Evolutionary conservation across 139 green algal genomes (phyloP), one percentile per base, ranked within the genome.

Genomic region (Coelastrella sp.): DNA sequence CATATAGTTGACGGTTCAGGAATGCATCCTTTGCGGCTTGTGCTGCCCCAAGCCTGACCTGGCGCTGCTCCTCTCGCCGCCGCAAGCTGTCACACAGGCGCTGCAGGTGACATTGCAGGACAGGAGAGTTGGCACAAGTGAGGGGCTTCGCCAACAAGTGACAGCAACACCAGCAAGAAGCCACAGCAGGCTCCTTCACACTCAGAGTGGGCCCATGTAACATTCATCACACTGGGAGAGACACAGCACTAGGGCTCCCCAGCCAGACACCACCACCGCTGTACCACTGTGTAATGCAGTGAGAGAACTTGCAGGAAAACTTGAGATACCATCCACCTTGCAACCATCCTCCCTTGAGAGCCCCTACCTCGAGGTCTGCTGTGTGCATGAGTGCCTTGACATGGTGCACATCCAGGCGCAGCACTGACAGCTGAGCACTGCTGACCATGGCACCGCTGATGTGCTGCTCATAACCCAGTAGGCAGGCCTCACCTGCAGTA

Each of bases 321-420:
- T n/a, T n/a, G n/a, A n/a, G n/a, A n/a, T n/a, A n/a, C n/a, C n/a
- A n/a, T n/a, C n/a, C n/a, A n/a, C n/a, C n/a, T n/a, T n/a, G n/a
- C n/a, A n/a, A n/a, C n/a, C n/a, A n/a, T n/a, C n/a, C n/a, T n/a
- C n/a, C n/a, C n/a, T n/a, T n/a, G n/a, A n/a, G n/a, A n/a, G n/a
- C n/a, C n/a, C n/a, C n/a, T 49, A 87, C 82, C 61, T 87, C 61
- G 61, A 87, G 25, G 27, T 87, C 82, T 19, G 35, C 76, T 19
- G 76, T 58, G 24, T 90, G 60, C 75, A 72, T 73, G 19, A 90
- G 85, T 76, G 57, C n/a, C 22, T 70, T 35, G 11, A 91, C 22
- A 63, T 91, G 63, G 7, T 78, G 27, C 63, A 58, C 27, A n/a
- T 91, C 65, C n/a, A 91, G 63, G 61, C 66, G 35, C 76, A 91